phyloP scores from a whole-genome alignment of 129 eudicot species.

The Rutidosis leptorrhynchoides region DNA sequence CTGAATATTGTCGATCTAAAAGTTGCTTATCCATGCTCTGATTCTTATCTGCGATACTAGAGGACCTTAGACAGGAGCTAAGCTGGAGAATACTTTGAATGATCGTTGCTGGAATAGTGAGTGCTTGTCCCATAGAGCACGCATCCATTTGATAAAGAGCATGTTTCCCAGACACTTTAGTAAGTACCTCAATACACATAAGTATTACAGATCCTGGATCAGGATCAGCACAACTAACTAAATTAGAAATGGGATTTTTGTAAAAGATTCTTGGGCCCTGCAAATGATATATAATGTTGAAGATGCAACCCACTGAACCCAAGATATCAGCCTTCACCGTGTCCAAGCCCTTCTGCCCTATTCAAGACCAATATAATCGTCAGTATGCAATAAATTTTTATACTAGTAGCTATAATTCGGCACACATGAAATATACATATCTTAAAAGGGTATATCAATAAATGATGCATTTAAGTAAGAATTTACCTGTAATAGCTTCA shows the following conservation, averaged over 20 bases:
- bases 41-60: constrained; percentile 19
- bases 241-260: constrained; percentile 17
- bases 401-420: neutral
- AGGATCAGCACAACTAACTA: constrained; percentile 36
- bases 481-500: constrained; percentile 73
- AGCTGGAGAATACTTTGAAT: constrained; percentile 54
- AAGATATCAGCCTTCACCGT: constrained; percentile 51
- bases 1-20: constrained; percentile 49
- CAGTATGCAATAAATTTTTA: constrained; percentile 1
- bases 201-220: constrained; percentile 79
- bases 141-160: constrained; percentile 53
- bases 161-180: constrained; percentile 67
- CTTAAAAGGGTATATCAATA: neutral
- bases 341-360: constrained; percentile 57
- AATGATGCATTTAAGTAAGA: neutral
- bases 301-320: constrained; percentile 58
- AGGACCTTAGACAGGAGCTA: no score
- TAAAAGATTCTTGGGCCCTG: constrained; percentile 59
- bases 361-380: constrained; percentile 15
- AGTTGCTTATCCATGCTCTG: constrained; percentile 17
- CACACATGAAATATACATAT: neutral
- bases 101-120: constrained; percentile 62
- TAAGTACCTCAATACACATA: constrained; percentile 76
- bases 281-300: constrained; percentile 69
- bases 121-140: constrained; percentile 57